Evolutionary conservation across 2,329 filamentous ascomycete species (phyloP), one percentile per base, ranked within the genome.

Genomic region (Fusarium albosuccineum): DNA sequence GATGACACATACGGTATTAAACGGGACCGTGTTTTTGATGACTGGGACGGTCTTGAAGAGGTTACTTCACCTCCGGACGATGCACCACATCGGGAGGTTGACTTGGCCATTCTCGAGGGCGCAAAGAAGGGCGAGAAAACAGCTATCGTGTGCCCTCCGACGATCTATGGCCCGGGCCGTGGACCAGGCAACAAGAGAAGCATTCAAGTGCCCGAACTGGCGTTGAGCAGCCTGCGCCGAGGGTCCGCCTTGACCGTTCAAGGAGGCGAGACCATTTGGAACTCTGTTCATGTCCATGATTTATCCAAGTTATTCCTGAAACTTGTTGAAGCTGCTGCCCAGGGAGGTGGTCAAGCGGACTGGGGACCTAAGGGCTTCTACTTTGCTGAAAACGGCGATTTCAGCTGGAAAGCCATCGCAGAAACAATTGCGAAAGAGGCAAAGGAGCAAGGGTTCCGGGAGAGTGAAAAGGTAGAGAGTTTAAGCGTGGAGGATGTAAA

Each of bases 261-360:
- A 27, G 45, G 16, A 48, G 45, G 45, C 1, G 29, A 48, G 45
- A 48, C 34, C 27, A 48, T 48, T 2, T 48, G 45, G 45, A 48
- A 48, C 5, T 48, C 45, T 2, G 29, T 48, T n/a, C 45, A 48
- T 34, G 29, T 48, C n/a, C 45, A 48, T 33, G 45, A 49, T 10
- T 22, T 49, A 26, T 49, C 45, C 6, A 36, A 14, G 17, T 5
- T 48, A 30, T 49, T 29, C 11, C 30, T 49, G 11, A 49, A 37
- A 4, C 30, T 49, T n/a, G 30, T 49, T 9, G 45, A 49, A 9
- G 45, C 13, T 5, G 45, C 45, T 36, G 29, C 17, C 4, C 30
- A 49, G 33, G 45, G 45, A 16, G 45, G 30, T 7, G 45, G 30
- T 13, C 6, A 37, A 13, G 30, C 33, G 6, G 45, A 37, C 17